A percentile compares a stretch with the other conserved stretches of the same genome.
These are phyloP conservation scores for Triticum timopheevii DNA, from an alignment of 176 grass and related monocot genomes.

Conservation along the genomic window DNA sequence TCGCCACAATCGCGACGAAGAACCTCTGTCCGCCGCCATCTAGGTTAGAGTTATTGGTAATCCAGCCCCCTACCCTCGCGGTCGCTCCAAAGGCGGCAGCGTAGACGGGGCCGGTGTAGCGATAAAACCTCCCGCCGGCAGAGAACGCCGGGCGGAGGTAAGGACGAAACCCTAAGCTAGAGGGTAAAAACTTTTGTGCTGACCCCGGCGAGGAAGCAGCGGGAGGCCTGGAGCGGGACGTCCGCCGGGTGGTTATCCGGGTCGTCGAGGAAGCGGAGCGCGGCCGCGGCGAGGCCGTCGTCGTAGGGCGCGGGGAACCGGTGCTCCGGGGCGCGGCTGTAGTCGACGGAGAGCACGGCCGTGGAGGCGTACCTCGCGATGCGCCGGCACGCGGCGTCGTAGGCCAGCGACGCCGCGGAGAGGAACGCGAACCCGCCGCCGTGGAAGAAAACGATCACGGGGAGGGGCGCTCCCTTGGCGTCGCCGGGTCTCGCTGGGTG, in stretches of 20 bases:
- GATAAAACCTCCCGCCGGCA: too few relatives aligned
- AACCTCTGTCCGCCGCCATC: too few relatives aligned
- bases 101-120: too few relatives aligned
- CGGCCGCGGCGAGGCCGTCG: constrained; percentile 56
- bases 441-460: constrained; percentile 79
- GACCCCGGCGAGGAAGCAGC: too few relatives aligned
- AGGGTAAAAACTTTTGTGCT: too few relatives aligned
- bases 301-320: constrained; percentile 64
- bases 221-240: constrained; percentile 20
- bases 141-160: too few relatives aligned
- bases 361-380: constrained; percentile 43
- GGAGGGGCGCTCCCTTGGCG: neutral
- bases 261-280: constrained; percentile 71
- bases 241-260: neutral
- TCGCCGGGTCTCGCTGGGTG: neutral
- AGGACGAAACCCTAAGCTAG: too few relatives aligned
- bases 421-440: constrained; percentile 87
- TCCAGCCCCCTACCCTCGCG: too few relatives aligned
- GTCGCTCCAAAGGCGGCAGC: too few relatives aligned
- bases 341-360: constrained; percentile 74
- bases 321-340: constrained; percentile 78
- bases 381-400: constrained; percentile 71
- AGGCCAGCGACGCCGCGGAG: constrained; percentile 40
- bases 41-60: too few relatives aligned
- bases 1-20: too few relatives aligned